A percentile compares a stretch with the other conserved stretches of the same genome.
phyloP scores from a whole-genome alignment of 495 filamentous ascomycete species.

The Rusavskia elegans region DNA sequence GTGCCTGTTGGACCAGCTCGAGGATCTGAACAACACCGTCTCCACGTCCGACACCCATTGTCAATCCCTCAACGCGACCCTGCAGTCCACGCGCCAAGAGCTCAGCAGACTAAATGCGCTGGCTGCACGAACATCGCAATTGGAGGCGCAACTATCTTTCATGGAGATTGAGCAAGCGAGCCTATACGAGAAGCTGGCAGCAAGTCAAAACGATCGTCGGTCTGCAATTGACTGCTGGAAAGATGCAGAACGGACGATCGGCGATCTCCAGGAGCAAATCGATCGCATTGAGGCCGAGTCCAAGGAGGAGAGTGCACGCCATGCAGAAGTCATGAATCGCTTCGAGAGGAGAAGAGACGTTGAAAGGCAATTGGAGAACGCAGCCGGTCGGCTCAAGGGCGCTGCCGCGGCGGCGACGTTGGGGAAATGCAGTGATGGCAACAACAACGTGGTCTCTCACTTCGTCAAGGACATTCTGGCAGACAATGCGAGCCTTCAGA shows the following conservation, averaged over 20 bases:
- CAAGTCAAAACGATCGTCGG: slow-evolving; percentile 52
- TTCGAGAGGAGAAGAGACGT: slow-evolving; percentile 63
- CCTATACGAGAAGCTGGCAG: slow-evolving; percentile 47
- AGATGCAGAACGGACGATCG: slow-evolving; percentile 59
- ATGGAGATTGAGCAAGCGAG: slow-evolving; percentile 68
- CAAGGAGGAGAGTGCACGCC: slow-evolving; percentile 63
- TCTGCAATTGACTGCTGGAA: slow-evolving; percentile 69
- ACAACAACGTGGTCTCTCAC: slow-evolving; percentile 61
- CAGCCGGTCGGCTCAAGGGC: slow-evolving; percentile 62
- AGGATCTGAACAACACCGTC: slow-evolving; percentile 59
- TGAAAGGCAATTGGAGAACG: slow-evolving; percentile 59
- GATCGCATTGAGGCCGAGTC: slow-evolving; percentile 80
- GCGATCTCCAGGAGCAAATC: slow-evolving; percentile 66
- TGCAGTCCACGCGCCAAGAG: slow-evolving; percentile 63
- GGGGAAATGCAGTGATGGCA: slow-evolving; percentile 33
- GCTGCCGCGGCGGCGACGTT: slow-evolving; percentile 51
- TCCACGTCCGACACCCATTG: slow-evolving; percentile 60
- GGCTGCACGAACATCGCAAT: slow-evolving; percentile 52
- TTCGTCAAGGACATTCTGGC: slow-evolving; percentile 92
- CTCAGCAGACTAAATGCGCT: slow-evolving; percentile 55
- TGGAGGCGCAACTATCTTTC: slow-evolving; percentile 60
- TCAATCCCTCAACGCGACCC: slow-evolving; percentile 48
- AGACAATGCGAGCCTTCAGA: slow-evolving; percentile 85
- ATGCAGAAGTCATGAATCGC: slow-evolving; percentile 62
- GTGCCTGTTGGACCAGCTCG: slow-evolving; percentile 61